Conservation (phyloP, 78 protist genomes). For the Isochrysis galbana region DNA sequence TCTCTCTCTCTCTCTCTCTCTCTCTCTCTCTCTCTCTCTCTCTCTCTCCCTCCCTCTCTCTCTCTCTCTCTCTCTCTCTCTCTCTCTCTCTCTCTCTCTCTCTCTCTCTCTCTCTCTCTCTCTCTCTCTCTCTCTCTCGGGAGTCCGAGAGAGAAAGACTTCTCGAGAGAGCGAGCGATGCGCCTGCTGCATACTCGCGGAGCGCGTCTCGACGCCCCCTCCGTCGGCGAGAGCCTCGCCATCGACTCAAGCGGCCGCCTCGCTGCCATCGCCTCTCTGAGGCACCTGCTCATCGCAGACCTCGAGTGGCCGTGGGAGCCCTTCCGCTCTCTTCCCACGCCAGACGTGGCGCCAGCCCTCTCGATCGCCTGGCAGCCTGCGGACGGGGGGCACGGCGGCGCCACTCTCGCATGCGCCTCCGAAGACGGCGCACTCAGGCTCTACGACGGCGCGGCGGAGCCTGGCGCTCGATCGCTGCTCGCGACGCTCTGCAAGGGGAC, state of each 20-base stretch:
- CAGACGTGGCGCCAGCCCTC: background rate
- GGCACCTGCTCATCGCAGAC: background rate
- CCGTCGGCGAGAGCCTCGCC: background rate
- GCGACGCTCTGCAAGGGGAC: background rate
- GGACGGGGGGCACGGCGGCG: background rate
- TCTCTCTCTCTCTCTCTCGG: too few species aligned
- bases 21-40: too few species aligned
- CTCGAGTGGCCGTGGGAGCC: background rate
- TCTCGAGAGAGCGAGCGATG: too few species aligned
- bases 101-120: too few species aligned
- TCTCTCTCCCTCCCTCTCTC: too few species aligned
- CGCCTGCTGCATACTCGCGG: too few species aligned
- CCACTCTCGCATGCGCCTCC: background rate
- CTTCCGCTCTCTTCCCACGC: background rate
- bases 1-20: too few species aligned
- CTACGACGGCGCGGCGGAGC: background rate
- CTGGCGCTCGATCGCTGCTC: background rate
- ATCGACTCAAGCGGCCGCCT: background rate
- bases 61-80: too few species aligned
- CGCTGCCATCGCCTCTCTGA: background rate
- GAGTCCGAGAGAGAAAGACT: too few species aligned
- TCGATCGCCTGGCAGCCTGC: background rate
- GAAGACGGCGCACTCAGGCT: background rate
- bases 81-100: too few species aligned
- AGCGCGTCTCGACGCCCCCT: background rate